These are phyloP conservation scores for Pyricularia sp. DNA, from an alignment of 2,329 filamentous ascomycete genomes.

Conservation along the genomic window DNA sequence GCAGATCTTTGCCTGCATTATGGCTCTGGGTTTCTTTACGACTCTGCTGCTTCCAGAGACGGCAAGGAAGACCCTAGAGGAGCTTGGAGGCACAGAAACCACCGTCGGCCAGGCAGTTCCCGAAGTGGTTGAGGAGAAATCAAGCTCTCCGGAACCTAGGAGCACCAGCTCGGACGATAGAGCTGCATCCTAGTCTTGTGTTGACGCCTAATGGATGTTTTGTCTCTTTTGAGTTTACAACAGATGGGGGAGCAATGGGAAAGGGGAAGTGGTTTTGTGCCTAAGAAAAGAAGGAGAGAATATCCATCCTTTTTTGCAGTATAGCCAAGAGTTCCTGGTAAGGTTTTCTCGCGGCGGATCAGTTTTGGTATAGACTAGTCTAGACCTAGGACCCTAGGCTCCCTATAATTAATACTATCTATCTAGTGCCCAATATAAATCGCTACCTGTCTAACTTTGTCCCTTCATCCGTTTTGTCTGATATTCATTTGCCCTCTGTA, in stretches of 20 bases:
- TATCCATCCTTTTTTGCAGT: neutral
- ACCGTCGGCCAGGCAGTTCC: neutral
- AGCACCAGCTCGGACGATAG: neutral
- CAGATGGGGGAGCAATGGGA: neutral
- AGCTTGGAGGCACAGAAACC: slow-evolving; percentile 24
- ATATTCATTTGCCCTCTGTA: neutral
- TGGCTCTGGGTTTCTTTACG: slow-evolving; percentile 58
- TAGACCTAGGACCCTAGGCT: neutral
- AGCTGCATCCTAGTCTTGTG: neutral
- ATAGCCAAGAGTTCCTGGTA: neutral
- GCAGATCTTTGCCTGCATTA: slow-evolving; percentile 63
- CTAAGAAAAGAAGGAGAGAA: neutral
- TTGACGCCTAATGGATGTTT: neutral
- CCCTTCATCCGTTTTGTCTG: neutral
- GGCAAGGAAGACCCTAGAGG: slow-evolving; percentile 60
- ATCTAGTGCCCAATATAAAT: neutral
- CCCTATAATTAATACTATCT: neutral
- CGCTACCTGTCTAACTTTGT: neutral
- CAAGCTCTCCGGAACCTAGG: neutral
- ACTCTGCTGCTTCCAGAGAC: slow-evolving; percentile 62
- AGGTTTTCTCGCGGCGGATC: neutral
- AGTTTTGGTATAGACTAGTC: neutral
- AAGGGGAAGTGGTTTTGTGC: neutral
- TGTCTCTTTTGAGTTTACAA: neutral
- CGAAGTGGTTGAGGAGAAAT: neutral